Conservation (phyloP, 257 asterid genomes). For the Ilex aquifolium region DNA sequence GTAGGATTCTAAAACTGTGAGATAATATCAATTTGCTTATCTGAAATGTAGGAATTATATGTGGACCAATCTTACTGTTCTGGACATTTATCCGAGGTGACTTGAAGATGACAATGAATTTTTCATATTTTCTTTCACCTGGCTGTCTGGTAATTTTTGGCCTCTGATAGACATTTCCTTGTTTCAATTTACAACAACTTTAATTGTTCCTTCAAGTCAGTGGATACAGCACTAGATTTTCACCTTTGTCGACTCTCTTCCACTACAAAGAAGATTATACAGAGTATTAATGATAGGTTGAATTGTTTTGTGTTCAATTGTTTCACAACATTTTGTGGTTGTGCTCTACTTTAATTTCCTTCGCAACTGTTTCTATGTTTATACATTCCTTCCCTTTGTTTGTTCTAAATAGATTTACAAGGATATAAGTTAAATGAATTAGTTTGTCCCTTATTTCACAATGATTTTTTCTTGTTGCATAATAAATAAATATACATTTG, state of each 20-base stretch:
- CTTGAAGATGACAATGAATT: slow-evolving; percentile 65
- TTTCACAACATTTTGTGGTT: too few species aligned
- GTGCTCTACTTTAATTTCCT: too few species aligned
- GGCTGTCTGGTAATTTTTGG: slow-evolving; percentile 72
- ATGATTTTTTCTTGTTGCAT: too few species aligned
- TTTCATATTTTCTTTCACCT: slow-evolving; percentile 61
- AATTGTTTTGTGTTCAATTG: background rate
- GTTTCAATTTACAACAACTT: background rate
- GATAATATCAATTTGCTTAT: background rate
- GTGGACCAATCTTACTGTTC: slow-evolving; percentile 52
- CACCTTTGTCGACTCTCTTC: background rate
- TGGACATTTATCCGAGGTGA: slow-evolving; percentile 87
- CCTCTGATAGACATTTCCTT: background rate
- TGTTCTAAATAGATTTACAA: too few species aligned
- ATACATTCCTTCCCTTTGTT: too few species aligned
- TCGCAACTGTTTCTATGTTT: too few species aligned
- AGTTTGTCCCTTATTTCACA: too few species aligned
- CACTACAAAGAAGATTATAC: background rate
- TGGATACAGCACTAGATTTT: background rate
- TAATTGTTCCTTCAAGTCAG: too few species aligned
- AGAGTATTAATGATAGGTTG: too few species aligned
- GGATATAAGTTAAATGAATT: too few species aligned
- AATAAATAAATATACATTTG: too few species aligned
- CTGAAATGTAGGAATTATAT: slow-evolving; percentile 47
- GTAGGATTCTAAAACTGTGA: background rate